phyloP scores from a whole-genome alignment of 139 green algal genomes.

The Nannochloris sp. region DNA sequence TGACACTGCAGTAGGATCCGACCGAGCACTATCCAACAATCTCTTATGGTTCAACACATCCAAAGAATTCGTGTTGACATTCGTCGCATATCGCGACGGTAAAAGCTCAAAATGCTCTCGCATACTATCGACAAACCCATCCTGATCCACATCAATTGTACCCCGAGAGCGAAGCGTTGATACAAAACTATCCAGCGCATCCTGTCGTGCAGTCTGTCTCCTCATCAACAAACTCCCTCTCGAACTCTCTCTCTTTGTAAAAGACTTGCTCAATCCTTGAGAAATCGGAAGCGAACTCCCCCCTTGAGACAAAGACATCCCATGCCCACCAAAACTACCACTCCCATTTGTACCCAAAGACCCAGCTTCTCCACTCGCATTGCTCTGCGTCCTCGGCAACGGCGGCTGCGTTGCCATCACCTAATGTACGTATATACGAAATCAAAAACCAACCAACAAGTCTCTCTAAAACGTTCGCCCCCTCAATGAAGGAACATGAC shows the following conservation, averaged over 20 bases:
- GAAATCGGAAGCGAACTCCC: no score
- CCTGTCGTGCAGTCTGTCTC: conserved; percentile 1
- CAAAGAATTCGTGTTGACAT: conserved; percentile 78
- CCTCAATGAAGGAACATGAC: no score
- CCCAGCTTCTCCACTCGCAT: neutral
- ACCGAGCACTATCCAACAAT: conserved; percentile 74
- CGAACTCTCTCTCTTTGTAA: neutral
- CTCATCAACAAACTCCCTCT: neutral
- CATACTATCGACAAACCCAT: conserved; percentile 54
- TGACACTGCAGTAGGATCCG: conserved; percentile 63
- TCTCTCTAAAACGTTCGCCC: no score
- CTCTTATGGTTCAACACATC: conserved; percentile 90
- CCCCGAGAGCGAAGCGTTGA: conserved; percentile 38
- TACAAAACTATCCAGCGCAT: conserved; percentile 62
- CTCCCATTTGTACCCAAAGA: no score
- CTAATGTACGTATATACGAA: neutral
- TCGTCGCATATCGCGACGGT: conserved; percentile 77
- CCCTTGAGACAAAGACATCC: no score
- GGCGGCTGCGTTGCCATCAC: neutral
- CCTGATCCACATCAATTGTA: conserved; percentile 52
- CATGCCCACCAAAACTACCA: no score
- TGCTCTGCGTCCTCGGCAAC: neutral
- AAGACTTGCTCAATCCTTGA: neutral
- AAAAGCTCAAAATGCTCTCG: conserved; percentile 71
- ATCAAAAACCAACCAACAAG: no score